phyloP scores from a whole-genome alignment of 1,284 basidiomycete species.

The Cutaneotrichosporon mucoides region DNA sequence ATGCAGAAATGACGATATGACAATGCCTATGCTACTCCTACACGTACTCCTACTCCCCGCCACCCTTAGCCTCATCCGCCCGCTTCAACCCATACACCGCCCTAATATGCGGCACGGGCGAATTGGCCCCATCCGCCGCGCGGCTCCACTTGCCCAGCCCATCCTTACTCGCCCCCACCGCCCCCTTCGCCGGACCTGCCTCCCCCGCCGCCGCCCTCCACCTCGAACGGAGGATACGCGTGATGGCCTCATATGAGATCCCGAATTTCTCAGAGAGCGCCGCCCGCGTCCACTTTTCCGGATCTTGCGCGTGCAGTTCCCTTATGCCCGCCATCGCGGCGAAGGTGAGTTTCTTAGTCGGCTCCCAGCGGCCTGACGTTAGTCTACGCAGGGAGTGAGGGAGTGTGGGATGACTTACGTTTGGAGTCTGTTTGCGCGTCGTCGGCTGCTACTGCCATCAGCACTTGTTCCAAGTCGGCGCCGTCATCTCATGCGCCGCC shows the following conservation, averaged over 20 bases:
- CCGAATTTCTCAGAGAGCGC: slow-evolving; percentile 72
- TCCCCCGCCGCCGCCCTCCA: neutral
- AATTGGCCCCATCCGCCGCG: slow-evolving; percentile 22
- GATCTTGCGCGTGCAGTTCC: slow-evolving; percentile 65
- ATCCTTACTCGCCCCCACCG: slow-evolving; percentile 47
- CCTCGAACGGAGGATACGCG: slow-evolving; percentile 59
- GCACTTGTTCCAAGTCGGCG: too few relatives aligned
- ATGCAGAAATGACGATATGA: too few relatives aligned
- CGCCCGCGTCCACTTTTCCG: slow-evolving; percentile 63
- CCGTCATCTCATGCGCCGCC: too few relatives aligned
- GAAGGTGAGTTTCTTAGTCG: slow-evolving; percentile 77
- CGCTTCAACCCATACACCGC: slow-evolving; percentile 20
- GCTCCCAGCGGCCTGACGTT: slow-evolving; percentile 58
- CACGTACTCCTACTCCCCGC: neutral
- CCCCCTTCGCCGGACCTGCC: slow-evolving; percentile 44
- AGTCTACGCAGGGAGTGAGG: too few relatives aligned
- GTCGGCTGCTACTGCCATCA: too few relatives aligned
- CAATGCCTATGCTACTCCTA: neutral
- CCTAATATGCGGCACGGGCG: slow-evolving; percentile 34
- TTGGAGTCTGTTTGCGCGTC: neutral
- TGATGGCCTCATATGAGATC: slow-evolving; percentile 79
- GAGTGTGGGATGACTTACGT: neutral
- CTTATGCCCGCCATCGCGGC: slow-evolving; percentile 84
- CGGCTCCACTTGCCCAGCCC: slow-evolving; percentile 57
- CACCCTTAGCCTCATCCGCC: neutral